Evolutionary conservation across 2,329 filamentous ascomycete species (phyloP).

Genomic region (Albophoma yamanashiensis): DNA sequence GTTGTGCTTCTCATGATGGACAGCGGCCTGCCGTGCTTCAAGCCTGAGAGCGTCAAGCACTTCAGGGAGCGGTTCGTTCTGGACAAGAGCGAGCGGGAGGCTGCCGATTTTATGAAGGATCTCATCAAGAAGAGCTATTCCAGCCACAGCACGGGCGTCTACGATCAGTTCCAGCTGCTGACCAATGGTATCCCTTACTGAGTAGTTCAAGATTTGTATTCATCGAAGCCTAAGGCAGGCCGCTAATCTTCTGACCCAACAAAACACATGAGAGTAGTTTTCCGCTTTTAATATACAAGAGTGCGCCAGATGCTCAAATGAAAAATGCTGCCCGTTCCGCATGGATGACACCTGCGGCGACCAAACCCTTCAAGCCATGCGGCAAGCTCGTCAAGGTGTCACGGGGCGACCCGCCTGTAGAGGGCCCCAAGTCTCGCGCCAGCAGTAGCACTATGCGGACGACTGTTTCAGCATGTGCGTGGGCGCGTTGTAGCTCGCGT

Average conservation of each 20-base stretch:
- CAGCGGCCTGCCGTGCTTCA: slow-evolving; percentile 93
- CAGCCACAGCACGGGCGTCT: slow-evolving; percentile 86
- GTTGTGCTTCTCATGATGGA: slow-evolving; percentile 94
- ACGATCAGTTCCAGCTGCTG: slow-evolving; percentile 95
- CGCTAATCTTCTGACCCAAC: neutral
- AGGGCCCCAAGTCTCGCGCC: neutral
- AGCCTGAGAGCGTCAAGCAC: slow-evolving; percentile 85
- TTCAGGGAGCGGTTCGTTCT: slow-evolving; percentile 89
- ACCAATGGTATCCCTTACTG: slow-evolving; percentile 97
- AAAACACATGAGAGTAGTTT: neutral
- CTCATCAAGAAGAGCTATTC: slow-evolving; percentile 83
- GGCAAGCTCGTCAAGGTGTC: neutral
- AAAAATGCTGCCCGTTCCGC: neutral
- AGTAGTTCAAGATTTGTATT: neutral
- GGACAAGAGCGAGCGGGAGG: slow-evolving; percentile 84
- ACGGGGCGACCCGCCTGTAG: neutral
- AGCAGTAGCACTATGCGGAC: slow-evolving; percentile 2
- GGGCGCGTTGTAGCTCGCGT: slow-evolving; percentile 50
- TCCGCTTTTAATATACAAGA: neutral
- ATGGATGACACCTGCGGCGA: neutral
- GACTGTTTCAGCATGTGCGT: slow-evolving; percentile 41
- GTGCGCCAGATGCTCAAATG: neutral
- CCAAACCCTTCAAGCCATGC: neutral
- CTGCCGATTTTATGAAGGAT: slow-evolving; percentile 86
- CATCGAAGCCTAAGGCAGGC: no score